Evolutionary conservation across 176 grass and related monocot species (phyloP), one percentile per base, ranked within the genome.

Genomic region (Hsuehochloa calcarea): DNA sequence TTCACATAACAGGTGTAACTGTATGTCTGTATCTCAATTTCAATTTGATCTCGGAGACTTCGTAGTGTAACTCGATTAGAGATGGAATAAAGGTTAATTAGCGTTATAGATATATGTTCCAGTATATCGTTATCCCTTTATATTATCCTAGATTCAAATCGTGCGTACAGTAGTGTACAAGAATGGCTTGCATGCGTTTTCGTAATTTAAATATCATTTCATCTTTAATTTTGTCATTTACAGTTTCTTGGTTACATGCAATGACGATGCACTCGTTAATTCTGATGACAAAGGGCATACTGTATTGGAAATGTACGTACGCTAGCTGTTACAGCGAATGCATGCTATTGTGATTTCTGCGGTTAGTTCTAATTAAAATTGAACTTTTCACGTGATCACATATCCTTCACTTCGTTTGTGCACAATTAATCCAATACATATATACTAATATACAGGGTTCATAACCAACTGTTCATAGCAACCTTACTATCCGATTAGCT

Each of bases 21-120:
- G 65, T 84, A 37, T 16, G n/a, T n/a, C 50, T 29, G 65, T 83
- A 68, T 80, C 52, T 68, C 50, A 50, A 75, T 84, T 75, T 75
- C 39, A 44, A 75, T 80, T 75, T 65, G 9, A 38, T 72, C 29
- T 16, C 16, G 54, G 6, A 72, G 72, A 66, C 78, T 5, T n/a
- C 82, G 65, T 71, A 77, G 78, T 54, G 58, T 78, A 77, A 86
- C 72, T 78, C 45, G 8, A 64, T 64, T 86, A 65, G 46, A 64
- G 19, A 70, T 78, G 78, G 65, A 91, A 91, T 87, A 90, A 90
- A 87, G 22, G 43, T 87, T 78, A 68, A 67, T 72, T 73, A 64
- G 34, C 0, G 19, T 13, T 73, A 38, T 65, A 41, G 39, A 66
- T 66, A 19, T 72, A 40, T 75, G 25, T 41, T 77, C 56, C 35